A percentile compares a stretch with the other conserved stretches of the same genome.
phyloP scores from a whole-genome alignment of 1,284 basidiomycete species.

The Austroboletus niveus region DNA sequence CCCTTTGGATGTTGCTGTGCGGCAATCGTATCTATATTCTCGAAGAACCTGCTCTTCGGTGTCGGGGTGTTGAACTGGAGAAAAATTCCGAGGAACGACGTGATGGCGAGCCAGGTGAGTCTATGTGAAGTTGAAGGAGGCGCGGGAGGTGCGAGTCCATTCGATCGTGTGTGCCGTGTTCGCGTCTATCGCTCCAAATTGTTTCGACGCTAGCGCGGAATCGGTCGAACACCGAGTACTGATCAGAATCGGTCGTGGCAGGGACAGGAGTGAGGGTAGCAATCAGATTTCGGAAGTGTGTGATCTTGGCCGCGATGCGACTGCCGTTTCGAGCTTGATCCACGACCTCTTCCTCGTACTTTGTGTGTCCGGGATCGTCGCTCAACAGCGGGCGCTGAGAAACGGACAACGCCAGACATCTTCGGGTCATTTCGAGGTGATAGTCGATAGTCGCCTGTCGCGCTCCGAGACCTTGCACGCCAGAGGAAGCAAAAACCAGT shows the following conservation, averaged over 20 bases:
- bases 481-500: background rate
- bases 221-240: constrained; percentile 17
- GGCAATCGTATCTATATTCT: constrained; percentile 11
- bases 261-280: constrained; percentile 24
- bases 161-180: constrained; percentile 1
- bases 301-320: constrained; percentile 26
- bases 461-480: constrained; percentile 12
- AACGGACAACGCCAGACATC: constrained; percentile 15
- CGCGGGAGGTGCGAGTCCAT: constrained; percentile 1
- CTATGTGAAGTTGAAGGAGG: constrained; percentile 1
- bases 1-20: background rate
- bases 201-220: constrained; percentile 20
- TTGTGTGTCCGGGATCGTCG: constrained; percentile 2
- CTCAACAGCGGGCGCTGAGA: constrained; percentile 1
- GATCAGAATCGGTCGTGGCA: constrained; percentile 22
- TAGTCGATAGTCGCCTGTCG: constrained; percentile 23
- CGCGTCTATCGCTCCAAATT: constrained; percentile 21
- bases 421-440: constrained; percentile 20
- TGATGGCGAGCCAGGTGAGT: background rate
- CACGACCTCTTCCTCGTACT: background rate
- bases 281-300: constrained; percentile 19
- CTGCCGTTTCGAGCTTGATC: constrained; percentile 9
- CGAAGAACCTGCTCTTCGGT: constrained; percentile 27
- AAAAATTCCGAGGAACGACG: constrained; percentile 13
- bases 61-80: constrained; percentile 7